Base-by-base conservation (phyloP, 2,329 filamentous ascomycete genomes). In the Cadophora gregata region DNA sequence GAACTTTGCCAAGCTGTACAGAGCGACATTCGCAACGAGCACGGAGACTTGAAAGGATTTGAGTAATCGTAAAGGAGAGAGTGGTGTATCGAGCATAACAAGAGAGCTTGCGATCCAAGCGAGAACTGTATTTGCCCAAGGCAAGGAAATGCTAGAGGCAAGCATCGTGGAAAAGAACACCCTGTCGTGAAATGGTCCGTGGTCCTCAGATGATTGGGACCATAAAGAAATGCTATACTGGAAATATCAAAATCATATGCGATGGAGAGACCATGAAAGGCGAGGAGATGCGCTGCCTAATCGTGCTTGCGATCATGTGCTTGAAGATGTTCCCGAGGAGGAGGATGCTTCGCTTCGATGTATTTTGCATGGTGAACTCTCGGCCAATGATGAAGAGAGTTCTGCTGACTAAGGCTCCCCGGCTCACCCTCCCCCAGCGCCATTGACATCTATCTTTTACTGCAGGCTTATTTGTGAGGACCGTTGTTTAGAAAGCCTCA, bases 1-100 rank as follows among this genome's bases (percentile, higher is more conserved):
- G 10, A 71, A 67, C 5, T 50, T 64, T 19, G 62, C 53, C 7
- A 67, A 45, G n/a, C 12, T 16, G 12, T 59, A 65, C 27, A 65
- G 47, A 14, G 33, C 38, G 14, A 50, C 55, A 33, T 60, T 60
- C 1, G 48, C 56, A 24, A 55, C 36, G 14, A 60, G 33, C 14
- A 60, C 31, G 16, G 31, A 47, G 14, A 45, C 33, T 21, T 65
- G 56, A 25, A 59, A 60, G 9, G 56, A 65, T 21, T 21, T 42
- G 16, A 65, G 21, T 2, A 65, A 33, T n/a, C 63, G 45, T 8
- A 38, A 25, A 42, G 63, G 63, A 14, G 63, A 65, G 21, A 65
- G 47, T 21, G 63, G 63, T 6, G 56, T 65, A 36, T 65, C 63
- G 29, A 65, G 48, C 36, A 62, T 42, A 33, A 62, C n/a, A 6